Evolutionary conservation across 176 grass and related monocot genomes (phyloP).

Genomic region (Oryza brachyantha): DNA sequence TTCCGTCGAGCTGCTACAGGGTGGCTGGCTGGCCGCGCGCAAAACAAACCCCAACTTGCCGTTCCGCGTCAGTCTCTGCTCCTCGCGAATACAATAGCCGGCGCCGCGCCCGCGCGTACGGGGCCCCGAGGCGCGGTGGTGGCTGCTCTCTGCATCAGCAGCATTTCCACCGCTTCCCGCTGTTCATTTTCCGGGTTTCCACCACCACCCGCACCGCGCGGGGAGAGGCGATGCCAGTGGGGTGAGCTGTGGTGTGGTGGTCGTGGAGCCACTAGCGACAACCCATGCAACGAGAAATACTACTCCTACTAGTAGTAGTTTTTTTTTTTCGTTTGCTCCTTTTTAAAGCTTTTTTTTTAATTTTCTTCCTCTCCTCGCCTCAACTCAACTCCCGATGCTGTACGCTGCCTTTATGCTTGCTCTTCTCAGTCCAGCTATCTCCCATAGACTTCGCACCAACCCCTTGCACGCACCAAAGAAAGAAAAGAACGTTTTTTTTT

Average conservation of each 20-base stretch:
- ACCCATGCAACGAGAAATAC: constrained; percentile 30
- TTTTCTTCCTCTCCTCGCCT: background rate
- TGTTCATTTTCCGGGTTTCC: constrained; percentile 26
- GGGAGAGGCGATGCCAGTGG: background rate
- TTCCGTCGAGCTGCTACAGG: background rate
- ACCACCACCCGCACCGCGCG: background rate
- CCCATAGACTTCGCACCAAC: constrained; percentile 58
- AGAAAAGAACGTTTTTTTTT: background rate
- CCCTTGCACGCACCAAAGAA: constrained; percentile 26
- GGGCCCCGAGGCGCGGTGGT: background rate
- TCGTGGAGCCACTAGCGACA: constrained; percentile 43
- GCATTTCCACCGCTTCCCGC: background rate
- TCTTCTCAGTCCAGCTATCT: constrained; percentile 40
- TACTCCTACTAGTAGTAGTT: background rate
- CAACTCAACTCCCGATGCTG: constrained; percentile 31
- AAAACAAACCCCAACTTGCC: constrained; percentile 22
- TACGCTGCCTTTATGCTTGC: constrained; percentile 1
- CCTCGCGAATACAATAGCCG: background rate
- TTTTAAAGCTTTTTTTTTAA: background rate
- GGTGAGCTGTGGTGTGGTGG: background rate
- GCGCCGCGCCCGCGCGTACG: background rate
- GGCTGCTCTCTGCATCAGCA: background rate
- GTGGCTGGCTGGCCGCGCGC: background rate
- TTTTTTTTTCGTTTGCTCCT: background rate
- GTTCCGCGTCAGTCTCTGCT: background rate